Evolutionary conservation across 345 rosid species (phyloP).

Genomic region (Eucalyptus fibrosa): DNA sequence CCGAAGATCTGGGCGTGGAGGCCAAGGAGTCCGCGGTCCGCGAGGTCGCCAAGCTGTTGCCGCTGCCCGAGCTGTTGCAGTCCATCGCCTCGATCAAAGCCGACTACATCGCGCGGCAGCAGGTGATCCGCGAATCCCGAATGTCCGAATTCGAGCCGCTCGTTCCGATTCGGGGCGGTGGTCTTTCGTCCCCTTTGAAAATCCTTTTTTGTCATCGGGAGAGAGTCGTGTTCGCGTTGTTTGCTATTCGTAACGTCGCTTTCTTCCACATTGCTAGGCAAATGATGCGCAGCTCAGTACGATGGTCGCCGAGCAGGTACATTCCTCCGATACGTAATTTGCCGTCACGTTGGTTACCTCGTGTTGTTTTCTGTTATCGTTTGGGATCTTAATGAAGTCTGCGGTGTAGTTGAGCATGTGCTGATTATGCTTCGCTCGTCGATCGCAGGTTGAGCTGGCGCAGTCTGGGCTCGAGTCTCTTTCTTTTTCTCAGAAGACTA

Average conservation of each 20-base stretch:
- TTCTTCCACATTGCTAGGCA: slow-evolving; percentile 29
- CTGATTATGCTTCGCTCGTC: background rate
- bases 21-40: slow-evolving; percentile 98
- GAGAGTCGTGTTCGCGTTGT: background rate
- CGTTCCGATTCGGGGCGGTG: background rate
- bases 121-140: slow-evolving; percentile 19
- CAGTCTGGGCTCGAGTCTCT: slow-evolving; percentile 77
- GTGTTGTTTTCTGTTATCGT: background rate
- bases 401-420: background rate
- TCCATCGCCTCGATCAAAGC: slow-evolving; percentile 77
- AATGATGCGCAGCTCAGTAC: slow-evolving; percentile 99
- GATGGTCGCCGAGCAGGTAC: slow-evolving; percentile 97
- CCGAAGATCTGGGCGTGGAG: slow-evolving; percentile 94
- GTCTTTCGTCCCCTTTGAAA: background rate
- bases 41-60: slow-evolving; percentile 92
- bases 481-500: slow-evolving; percentile 57
- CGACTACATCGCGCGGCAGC: slow-evolving; percentile 95
- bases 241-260: background rate
- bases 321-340: background rate
- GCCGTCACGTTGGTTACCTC: background rate
- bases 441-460: slow-evolving; percentile 75
- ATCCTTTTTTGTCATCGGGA: background rate
- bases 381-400: background rate
- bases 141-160: background rate
- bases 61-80: slow-evolving; percentile 79